phyloP scores from a whole-genome alignment of 352 stramenopile genomes.

The Phytophthora citricola region DNA sequence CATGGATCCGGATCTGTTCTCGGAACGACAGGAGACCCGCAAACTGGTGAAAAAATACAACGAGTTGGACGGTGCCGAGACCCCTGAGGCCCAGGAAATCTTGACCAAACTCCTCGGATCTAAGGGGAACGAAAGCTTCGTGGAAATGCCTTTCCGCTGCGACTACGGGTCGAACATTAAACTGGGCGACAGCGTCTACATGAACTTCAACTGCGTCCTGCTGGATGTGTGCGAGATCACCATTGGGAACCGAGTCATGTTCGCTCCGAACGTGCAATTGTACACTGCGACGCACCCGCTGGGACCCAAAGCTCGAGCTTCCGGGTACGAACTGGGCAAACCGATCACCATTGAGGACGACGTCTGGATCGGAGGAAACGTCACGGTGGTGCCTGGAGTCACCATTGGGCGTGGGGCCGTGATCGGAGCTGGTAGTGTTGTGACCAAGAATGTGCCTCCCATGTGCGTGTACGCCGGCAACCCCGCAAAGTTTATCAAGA shows the following conservation, averaged over 20 bases:
- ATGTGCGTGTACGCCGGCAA: slow-evolving; percentile 76
- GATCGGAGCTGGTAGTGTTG: slow-evolving; percentile 82
- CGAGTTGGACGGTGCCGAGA: slow-evolving; percentile 35
- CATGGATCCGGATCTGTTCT: slow-evolving; percentile 44
- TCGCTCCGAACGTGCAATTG: slow-evolving; percentile 81
- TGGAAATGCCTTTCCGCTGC: slow-evolving; percentile 88
- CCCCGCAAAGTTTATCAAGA: slow-evolving; percentile 82
- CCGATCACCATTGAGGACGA: slow-evolving; percentile 86
- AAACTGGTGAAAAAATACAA: slow-evolving; percentile 56
- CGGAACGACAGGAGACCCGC: slow-evolving; percentile 44
- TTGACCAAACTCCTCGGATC: slow-evolving; percentile 54
- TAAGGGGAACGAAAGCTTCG: slow-evolving; percentile 47
- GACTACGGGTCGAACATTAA: slow-evolving; percentile 91
- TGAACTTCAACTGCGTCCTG: slow-evolving; percentile 91
- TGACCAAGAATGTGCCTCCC: slow-evolving; percentile 81
- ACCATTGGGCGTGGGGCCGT: slow-evolving; percentile 70
- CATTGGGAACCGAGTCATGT: slow-evolving; percentile 78
- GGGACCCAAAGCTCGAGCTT: slow-evolving; percentile 47
- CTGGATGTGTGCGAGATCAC: slow-evolving; percentile 83
- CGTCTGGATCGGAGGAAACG: slow-evolving; percentile 86
- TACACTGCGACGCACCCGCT: slow-evolving; percentile 86
- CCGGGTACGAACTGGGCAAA: slow-evolving; percentile 63
- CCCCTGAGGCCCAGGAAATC: slow-evolving; percentile 30
- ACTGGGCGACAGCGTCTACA: slow-evolving; percentile 79
- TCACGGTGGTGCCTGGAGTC: slow-evolving; percentile 71